Evolutionary conservation across 176 grass and related monocot genomes (phyloP), one percentile per base, ranked within the genome.

Genomic region (Lolium multiflorum): DNA sequence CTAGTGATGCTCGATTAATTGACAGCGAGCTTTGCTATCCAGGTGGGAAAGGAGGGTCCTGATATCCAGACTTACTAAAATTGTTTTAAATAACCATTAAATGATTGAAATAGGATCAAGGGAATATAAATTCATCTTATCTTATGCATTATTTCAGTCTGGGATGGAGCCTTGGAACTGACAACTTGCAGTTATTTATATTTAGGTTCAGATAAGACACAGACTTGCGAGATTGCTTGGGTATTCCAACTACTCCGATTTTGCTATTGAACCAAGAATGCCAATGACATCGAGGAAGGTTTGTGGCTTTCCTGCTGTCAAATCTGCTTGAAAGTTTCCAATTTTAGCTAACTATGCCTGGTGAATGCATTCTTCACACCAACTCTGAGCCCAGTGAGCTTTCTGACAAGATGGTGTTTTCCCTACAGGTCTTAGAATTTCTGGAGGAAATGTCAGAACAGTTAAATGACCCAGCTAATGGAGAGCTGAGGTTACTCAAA

Each of bases 241-340:
- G 67, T 96, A 92, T 81, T 81, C 90, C 46, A 98, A 82, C 84
- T 98, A 98, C 86, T 87, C 93, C 52, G 97, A 96, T 89, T 98
- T 96, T 90, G 79, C 92, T 52, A 83, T 89, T 73, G 92, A 96
- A 79, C 71, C 82, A 77, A 91, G 93, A 96, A 96, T 96, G 93
- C 71, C 86, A 49, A 92, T 67, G 66, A 91, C 92, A 78, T 91
- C 93, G 11, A 83, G 84, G 80, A 98, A 98, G 96, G 96, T 98
- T 73, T 86, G 74, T 89, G 58, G 58, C 24, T 90, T 88, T 83
- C 51, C 55, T 82, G 49, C 43, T 48, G 49, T 16, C 18, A 78
- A 72, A 78, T 86, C 44, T 89, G 13, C 20, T 78, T 39, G 31
- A 31, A 44, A 61, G 9, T 83, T 2, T 46, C 46, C 71, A n/a